A percentile compares a stretch with the other conserved stretches of the same genome.
Conservation (phyloP, 345 rosid species). For the Durio zibethinus region DNA sequence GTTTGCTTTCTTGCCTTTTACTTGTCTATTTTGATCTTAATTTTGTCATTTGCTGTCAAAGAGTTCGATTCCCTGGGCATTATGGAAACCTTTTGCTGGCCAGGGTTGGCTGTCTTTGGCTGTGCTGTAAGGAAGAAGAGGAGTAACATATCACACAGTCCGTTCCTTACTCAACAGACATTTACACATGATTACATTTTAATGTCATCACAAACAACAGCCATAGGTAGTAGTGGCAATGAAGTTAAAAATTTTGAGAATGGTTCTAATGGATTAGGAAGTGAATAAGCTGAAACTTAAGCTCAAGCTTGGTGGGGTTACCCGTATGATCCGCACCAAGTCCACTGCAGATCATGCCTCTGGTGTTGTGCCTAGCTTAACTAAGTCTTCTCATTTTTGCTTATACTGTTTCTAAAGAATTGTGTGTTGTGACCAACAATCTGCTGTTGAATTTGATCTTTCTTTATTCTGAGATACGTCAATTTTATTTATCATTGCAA, state of each 20-base stretch:
- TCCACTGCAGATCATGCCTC: constrained; percentile 22
- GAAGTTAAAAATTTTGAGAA: constrained; percentile 31
- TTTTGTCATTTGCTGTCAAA: not conserved
- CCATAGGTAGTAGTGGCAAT: constrained; percentile 24
- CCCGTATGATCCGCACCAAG: constrained; percentile 47
- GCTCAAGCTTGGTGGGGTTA: constrained; percentile 60
- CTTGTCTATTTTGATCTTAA: constrained; percentile 5
- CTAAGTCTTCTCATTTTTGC: constrained; percentile 8
- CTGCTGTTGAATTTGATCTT: not conserved
- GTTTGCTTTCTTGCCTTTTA: not conserved
- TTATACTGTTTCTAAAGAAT: not conserved
- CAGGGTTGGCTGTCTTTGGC: constrained; percentile 30
- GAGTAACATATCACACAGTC: constrained; percentile 44
- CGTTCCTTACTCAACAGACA: constrained; percentile 30
- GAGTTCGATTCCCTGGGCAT: not conserved
- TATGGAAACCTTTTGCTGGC: constrained; percentile 46
- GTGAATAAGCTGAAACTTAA: constrained; percentile 58
- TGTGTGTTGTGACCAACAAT: not conserved
- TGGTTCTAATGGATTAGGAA: constrained; percentile 33
- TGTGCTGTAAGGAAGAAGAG: constrained; percentile 48
- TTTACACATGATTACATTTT: constrained; percentile 22
- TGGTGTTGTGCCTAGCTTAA: constrained; percentile 4
- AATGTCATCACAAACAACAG: constrained; percentile 28
- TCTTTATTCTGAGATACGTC: not conserved
- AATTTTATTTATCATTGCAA: not conserved